Conservation (phyloP, 495 filamentous ascomycete genomes). For the Hyaloscypha finlandica region DNA sequence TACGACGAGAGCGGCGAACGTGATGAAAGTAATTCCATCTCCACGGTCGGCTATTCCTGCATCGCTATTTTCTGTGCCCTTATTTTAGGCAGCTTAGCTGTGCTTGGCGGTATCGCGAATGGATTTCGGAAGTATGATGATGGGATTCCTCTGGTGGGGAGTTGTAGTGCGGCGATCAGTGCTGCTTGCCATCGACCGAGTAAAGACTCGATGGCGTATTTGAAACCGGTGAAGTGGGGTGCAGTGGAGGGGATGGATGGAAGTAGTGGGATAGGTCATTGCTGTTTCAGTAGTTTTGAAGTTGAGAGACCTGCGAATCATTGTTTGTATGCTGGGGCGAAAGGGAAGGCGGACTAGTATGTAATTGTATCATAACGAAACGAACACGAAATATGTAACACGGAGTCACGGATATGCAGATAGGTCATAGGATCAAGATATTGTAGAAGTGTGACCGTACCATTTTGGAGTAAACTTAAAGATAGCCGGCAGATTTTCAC, state of each 20-base stretch:
- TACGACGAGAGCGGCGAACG: conserved; percentile 16
- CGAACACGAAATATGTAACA: no score
- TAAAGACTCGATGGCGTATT: not conserved
- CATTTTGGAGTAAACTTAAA: no score
- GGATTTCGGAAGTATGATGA: conserved; percentile 32
- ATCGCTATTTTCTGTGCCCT: conserved; percentile 35
- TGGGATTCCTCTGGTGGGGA: conserved; percentile 42
- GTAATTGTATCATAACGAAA: no score
- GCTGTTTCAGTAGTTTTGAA: conserved; percentile 11
- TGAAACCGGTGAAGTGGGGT: conserved; percentile 14
- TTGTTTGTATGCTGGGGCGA: conserved; percentile 9
- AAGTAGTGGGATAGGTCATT: conserved; percentile 4
- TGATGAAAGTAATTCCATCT: not conserved
- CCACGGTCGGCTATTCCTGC: conserved; percentile 30
- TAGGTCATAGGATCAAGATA: no score
- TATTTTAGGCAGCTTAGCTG: conserved; percentile 22
- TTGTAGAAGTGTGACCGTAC: no score
- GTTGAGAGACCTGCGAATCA: not conserved
- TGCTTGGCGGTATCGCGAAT: conserved; percentile 15
- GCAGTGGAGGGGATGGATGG: not conserved
- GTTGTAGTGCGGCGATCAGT: conserved; percentile 47
- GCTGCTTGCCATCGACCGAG: conserved; percentile 46
- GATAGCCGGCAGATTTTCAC: no score
- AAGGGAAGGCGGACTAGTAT: no score
- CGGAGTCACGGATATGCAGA: no score